These are phyloP conservation scores for Blastobotrys indianensis DNA, from an alignment of 1,139 yeast genomes.

Conservation along the genomic window DNA sequence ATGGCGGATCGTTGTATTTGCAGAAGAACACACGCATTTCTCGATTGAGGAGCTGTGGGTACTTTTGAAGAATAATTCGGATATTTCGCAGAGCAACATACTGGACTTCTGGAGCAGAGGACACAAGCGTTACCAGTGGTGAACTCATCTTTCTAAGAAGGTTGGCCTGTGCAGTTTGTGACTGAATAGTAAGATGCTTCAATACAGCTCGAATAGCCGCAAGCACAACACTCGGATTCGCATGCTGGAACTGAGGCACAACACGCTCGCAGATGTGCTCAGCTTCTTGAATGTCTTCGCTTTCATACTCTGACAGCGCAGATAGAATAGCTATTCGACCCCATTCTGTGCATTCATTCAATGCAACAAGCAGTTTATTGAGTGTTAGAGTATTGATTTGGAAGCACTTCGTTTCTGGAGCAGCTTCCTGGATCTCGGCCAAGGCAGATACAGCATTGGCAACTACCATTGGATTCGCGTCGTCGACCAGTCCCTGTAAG, in stretches of 20 bases:
- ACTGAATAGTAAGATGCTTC: conserved; percentile 57
- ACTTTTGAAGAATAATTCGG: conserved; percentile 80
- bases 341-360: conserved; percentile 99
- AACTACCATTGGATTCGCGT: conserved; percentile 87
- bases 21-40: conserved; percentile 89
- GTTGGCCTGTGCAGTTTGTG: conserved; percentile 40
- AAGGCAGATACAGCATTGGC: conserved; percentile 89
- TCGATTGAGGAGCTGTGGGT: conserved; percentile 70
- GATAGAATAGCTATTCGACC: conserved; percentile 87
- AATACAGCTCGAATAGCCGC: conserved; percentile 79
- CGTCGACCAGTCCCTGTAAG: conserved; percentile 66
- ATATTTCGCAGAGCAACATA: conserved; percentile 91
- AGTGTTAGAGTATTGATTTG: conserved; percentile 43
- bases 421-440: conserved; percentile 71
- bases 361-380: conserved; percentile 66
- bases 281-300: conserved; percentile 58
- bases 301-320: conserved; percentile 64
- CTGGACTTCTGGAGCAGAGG: conserved; percentile 90
- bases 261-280: conserved; percentile 85
- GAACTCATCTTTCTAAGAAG: conserved; percentile 75
- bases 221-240: conserved; percentile 90
- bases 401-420: conserved; percentile 47
- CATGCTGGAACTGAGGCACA: conserved; percentile 95
- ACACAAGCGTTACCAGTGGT: conserved; percentile 82
- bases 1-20: conserved; percentile 90